Conservation (phyloP, 2,329 filamentous ascomycete species). For the Hypoxylon sp. region DNA sequence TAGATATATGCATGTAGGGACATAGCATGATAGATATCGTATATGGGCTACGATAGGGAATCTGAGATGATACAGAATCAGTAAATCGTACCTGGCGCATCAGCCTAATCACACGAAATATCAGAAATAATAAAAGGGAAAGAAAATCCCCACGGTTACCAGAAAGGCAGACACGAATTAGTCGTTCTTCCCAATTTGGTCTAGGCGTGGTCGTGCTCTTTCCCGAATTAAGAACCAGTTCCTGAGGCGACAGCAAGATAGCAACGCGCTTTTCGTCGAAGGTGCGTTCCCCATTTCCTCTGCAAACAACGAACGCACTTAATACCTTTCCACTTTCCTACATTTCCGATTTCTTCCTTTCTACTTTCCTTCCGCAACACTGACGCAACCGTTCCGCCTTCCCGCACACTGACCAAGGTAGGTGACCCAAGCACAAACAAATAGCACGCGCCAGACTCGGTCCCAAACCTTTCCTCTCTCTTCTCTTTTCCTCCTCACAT, state of each 20-base stretch:
- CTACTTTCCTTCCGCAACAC: too few species aligned
- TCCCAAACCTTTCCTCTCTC: background rate
- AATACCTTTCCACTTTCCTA: background rate
- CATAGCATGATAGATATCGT: background rate
- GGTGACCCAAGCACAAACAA: background rate
- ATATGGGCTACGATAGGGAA: background rate
- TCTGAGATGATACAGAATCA: background rate
- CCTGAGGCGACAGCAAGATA: conserved; percentile 19
- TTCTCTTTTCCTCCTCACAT: conserved; percentile 1
- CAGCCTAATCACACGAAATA: background rate
- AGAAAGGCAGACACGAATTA: background rate
- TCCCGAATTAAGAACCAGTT: conserved; percentile 8
- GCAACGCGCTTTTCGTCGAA: conserved; percentile 21
- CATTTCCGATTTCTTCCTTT: conserved; percentile 7
- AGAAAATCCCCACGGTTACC: background rate
- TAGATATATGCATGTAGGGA: background rate
- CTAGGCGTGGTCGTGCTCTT: conserved; percentile 13
- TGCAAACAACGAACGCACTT: too few species aligned
- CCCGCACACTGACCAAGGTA: background rate
- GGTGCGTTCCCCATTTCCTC: conserved; percentile 3
- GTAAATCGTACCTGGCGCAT: background rate
- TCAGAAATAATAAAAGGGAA: background rate
- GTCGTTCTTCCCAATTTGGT: conserved; percentile 14
- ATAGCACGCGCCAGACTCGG: conserved; percentile 16
- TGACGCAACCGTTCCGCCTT: conserved; percentile 4